Conservation (phyloP, 768 basidiomycete species). For the Kondoa subrosea region DNA sequence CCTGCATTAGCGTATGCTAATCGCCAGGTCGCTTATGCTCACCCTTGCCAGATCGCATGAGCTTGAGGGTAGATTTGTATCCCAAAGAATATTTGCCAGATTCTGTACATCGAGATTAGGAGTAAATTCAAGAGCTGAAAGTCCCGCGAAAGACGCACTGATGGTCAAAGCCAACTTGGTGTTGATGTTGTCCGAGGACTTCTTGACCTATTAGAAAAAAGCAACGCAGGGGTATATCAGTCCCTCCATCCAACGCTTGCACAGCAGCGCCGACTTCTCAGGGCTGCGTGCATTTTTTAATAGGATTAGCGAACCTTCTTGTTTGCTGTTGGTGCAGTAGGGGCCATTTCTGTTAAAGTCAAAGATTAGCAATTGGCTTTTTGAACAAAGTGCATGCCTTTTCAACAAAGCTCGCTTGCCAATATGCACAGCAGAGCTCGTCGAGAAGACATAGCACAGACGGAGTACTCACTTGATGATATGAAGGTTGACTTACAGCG, state of each 20-base stretch:
- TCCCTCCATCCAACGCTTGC: neutral
- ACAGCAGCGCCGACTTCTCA: neutral
- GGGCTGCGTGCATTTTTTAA: neutral
- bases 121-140: neutral
- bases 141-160: neutral
- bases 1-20: constrained; percentile 15
- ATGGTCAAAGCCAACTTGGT: constrained; percentile 8
- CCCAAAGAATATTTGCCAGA: constrained; percentile 94
- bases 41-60: constrained; percentile 97
- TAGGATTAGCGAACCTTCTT: neutral
- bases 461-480: too few relatives aligned
- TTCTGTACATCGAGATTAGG: constrained; percentile 32
- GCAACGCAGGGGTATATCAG: neutral
- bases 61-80: constrained; percentile 95
- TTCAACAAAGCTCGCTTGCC: too few relatives aligned
- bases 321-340: neutral
- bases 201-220: neutral
- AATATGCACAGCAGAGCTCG: too few relatives aligned
- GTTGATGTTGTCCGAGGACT: constrained; percentile 2
- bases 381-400: too few relatives aligned
- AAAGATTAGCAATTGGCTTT: constrained; percentile 5
- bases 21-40: constrained; percentile 11
- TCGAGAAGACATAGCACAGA: too few relatives aligned
- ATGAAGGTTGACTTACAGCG: too few relatives aligned
- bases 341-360: neutral